A percentile compares a stretch with the other conserved stretches of the same genome.
phyloP scores from a whole-genome alignment of 495 filamentous ascomycete genomes.

The Penicillium longicatenatum region DNA sequence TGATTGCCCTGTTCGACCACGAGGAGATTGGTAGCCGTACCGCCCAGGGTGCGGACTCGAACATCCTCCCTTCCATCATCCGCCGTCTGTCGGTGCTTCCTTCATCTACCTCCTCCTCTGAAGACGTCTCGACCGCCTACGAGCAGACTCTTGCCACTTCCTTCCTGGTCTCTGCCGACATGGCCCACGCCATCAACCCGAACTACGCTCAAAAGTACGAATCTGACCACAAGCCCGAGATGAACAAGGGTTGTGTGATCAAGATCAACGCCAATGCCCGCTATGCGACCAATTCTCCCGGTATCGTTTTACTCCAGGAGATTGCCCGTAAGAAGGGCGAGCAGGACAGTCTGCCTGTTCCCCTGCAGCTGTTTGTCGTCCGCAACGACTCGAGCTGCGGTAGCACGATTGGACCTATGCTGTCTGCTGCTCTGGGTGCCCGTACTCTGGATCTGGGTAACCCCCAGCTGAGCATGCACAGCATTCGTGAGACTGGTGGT shows the following conservation, averaged over 20 bases:
- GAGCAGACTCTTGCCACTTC: constrained; percentile 92
- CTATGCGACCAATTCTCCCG: constrained; percentile 94
- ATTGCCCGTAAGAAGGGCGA: constrained; percentile 65
- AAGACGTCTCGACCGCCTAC: constrained; percentile 73
- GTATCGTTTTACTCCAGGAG: constrained; percentile 90
- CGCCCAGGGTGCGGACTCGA: constrained; percentile 92
- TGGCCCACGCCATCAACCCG: constrained; percentile 93
- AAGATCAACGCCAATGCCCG: constrained; percentile 98
- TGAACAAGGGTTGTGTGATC: constrained; percentile 95
- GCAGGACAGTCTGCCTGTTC: constrained; percentile 59
- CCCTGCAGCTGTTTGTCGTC: constrained; percentile 93
- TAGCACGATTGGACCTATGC: constrained; percentile 95
- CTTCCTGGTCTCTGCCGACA: constrained; percentile 94
- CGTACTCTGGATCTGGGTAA: constrained; percentile 93
- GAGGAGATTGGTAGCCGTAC: constrained; percentile 93
- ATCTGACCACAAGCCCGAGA: constrained; percentile 81
- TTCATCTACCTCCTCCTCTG: constrained; percentile 44
- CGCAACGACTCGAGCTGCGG: constrained; percentile 93
- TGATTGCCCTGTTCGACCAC: constrained; percentile 94
- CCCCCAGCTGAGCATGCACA: constrained; percentile 96
- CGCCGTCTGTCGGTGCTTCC: constrained; percentile 83
- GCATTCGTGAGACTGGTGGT: constrained; percentile 89
- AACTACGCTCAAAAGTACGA: constrained; percentile 95
- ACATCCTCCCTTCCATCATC: constrained; percentile 84
- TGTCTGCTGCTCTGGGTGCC: constrained; percentile 79